These are phyloP conservation scores for Termitomyces heimii DNA, from an alignment of 768 basidiomycete species.

Conservation along the genomic window DNA sequence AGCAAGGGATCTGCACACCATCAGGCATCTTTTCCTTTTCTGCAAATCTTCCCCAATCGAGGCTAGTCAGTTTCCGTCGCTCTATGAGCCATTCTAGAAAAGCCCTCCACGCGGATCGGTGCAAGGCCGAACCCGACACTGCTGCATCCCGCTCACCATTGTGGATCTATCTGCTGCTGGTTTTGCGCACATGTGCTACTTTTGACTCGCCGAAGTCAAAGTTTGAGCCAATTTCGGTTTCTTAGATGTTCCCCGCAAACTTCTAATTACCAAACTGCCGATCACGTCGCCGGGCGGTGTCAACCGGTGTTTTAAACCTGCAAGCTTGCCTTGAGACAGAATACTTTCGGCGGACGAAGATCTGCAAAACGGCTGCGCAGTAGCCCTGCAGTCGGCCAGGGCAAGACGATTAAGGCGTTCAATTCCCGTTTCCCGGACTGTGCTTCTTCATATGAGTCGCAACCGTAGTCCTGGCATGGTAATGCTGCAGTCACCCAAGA, in stretches of 20 bases:
- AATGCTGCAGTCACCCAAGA: slow-evolving; percentile 4
- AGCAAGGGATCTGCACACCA: slow-evolving; percentile 10
- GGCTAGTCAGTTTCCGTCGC: slow-evolving; percentile 1
- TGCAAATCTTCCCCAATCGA: slow-evolving; percentile 11
- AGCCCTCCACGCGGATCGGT: neutral
- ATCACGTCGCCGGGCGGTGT: slow-evolving; percentile 13
- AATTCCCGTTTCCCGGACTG: neutral
- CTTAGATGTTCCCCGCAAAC: slow-evolving; percentile 10
- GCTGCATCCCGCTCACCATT: neutral
- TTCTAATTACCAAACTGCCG: slow-evolving; percentile 16
- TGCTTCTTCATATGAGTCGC: neutral
- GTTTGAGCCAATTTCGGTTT: slow-evolving; percentile 8
- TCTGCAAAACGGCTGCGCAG: neutral
- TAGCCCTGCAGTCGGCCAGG: neutral
- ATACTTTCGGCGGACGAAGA: slow-evolving; percentile 6
- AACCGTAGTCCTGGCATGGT: neutral
- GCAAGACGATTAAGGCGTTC: neutral
- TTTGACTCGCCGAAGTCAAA: slow-evolving; percentile 1
- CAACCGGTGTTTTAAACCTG: slow-evolving; percentile 10
- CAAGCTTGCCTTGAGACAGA: neutral
- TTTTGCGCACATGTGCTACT: slow-evolving; percentile 5
- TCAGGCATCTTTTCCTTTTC: slow-evolving; percentile 11
- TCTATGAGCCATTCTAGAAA: slow-evolving; percentile 10
- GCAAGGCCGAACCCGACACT: neutral
- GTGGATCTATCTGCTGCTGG: slow-evolving; percentile 3